Percentiles rank a stretch among this genome's conserved stretches.
Evolutionary conservation across 306 rosid genomes (phyloP).

Genomic region (Acacia confusa): DNA sequence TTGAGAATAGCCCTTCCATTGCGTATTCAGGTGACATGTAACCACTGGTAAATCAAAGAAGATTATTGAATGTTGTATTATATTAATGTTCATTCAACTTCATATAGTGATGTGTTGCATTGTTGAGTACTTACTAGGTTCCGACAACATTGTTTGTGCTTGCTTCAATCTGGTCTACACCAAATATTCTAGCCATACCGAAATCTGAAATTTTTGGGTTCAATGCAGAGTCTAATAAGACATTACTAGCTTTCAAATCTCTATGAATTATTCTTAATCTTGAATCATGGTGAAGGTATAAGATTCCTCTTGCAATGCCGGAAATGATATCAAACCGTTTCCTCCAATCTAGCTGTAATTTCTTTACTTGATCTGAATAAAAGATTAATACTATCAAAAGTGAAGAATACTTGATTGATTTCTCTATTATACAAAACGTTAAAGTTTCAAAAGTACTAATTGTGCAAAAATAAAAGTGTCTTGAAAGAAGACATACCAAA

Average conservation of each 20-base stretch:
- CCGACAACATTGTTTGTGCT: conserved; percentile 36
- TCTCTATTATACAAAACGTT: not conserved
- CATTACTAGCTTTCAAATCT: not conserved
- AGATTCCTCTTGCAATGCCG: not conserved
- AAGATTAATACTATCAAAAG: not conserved
- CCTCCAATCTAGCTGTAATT: not conserved
- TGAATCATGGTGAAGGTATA: not conserved
- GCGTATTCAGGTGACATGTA: not conserved
- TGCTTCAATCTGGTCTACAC: not conserved
- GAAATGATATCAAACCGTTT: not conserved
- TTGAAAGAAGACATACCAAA: conserved; percentile 44
- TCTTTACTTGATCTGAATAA: conserved; percentile 8
- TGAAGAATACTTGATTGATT: not conserved
- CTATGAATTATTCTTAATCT: not conserved
- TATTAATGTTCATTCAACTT: not conserved
- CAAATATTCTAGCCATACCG: not conserved
- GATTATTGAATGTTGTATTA: not conserved
- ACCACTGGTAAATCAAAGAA: not conserved
- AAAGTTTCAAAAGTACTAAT: not conserved
- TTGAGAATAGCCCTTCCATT: not conserved
- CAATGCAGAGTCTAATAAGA: not conserved
- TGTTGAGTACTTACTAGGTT: conserved; percentile 51
- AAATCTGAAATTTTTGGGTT: not conserved
- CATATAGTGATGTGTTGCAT: not conserved
- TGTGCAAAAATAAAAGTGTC: not conserved